Base-by-base conservation (phyloP, 2,329 filamentous ascomycete genomes). In the Penicillium sp. region DNA sequence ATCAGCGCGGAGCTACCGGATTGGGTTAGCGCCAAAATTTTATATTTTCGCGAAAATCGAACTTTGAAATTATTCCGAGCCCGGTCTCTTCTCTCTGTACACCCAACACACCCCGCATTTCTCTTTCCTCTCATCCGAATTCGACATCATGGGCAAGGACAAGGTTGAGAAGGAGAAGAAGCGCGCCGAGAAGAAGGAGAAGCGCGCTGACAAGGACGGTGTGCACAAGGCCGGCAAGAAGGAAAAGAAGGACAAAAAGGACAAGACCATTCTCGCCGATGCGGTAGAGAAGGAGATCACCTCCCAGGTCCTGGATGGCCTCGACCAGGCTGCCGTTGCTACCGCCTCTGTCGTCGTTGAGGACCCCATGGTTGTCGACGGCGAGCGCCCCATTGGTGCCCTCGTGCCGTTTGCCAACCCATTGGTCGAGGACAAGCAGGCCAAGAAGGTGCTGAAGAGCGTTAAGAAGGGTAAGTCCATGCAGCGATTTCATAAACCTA, bases 361-460 rank as follows among this genome's bases (percentile, higher is more conserved):
- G 44, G 62, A 50, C 27, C 59, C 60, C 7, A 54, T 55, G 43
- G 58, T 67, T 40, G 58, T 52, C 28, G 65, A 65, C 45, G 54
- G 53, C 44, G 64, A 66, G 48, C 66, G 66, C 49, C 72, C 73
- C 44, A 54, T 75, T 46, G 75, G 75, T 39, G 73, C 75, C 32
- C 59, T 77, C 46, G 75, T 77, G 53, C 75, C 75, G 9, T 78
- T 78, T 59, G 75, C 75, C 55, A 72, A 73, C 56, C 75, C 75
- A 46, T 60, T 78, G 59, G 74, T 73, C 4, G 75, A 78, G 56
- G 75, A 78, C 49, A 78, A 77, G 68, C 64, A 66, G 47, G 72
- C 71, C 51, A 78, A 77, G 71, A 78, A 78, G 67, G 72, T 75
- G 40, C 64, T 78, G 46, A 77, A 76, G 68, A 70, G 70, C 45